A percentile compares a stretch with the other conserved stretches of the same genome.
Evolutionary conservation across 2,329 filamentous ascomycete species (phyloP).

Genomic region (Alternaria longipes): DNA sequence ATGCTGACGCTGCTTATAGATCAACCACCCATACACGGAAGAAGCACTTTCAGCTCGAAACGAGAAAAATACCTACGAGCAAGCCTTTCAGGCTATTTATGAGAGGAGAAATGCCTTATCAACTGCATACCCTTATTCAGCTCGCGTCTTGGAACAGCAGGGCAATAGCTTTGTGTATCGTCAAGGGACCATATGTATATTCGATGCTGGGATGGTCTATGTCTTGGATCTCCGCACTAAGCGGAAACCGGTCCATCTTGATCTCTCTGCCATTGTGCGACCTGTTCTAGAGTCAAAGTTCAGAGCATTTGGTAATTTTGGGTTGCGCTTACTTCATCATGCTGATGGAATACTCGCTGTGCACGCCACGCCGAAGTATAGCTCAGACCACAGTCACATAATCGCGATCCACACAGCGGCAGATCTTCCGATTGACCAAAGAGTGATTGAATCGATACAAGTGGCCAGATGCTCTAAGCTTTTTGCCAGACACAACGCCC

Average conservation of each 20-base stretch:
- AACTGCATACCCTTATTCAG: constrained; percentile 69
- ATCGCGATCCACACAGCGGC: constrained; percentile 38
- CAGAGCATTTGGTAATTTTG: constrained; percentile 51
- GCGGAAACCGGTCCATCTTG: constrained; percentile 21
- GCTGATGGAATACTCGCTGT: constrained; percentile 46
- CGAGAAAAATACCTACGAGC: constrained; percentile 57
- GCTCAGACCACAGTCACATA: constrained; percentile 30
- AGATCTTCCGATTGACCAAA: constrained; percentile 31
- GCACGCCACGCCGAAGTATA: constrained; percentile 23
- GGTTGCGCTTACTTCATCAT: constrained; percentile 44
- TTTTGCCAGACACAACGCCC: constrained; percentile 71
- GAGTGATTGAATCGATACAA: constrained; percentile 48
- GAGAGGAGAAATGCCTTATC: constrained; percentile 69
- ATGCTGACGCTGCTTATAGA: constrained; percentile 43
- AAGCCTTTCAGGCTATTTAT: constrained; percentile 67
- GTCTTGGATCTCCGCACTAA: constrained; percentile 65
- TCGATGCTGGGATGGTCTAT: constrained; percentile 62
- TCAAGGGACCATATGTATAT: constrained; percentile 72
- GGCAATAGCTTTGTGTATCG: constrained; percentile 70
- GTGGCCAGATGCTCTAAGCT: constrained; percentile 59
- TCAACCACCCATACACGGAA: constrained; percentile 53
- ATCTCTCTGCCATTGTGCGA: constrained; percentile 31
- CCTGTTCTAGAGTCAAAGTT: constrained; percentile 12
- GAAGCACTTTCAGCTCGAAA: constrained; percentile 55
- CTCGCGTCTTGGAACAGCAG: constrained; percentile 64